phyloP scores from a whole-genome alignment of 108 stramenopile genomes.

The Phaeodactylum tricornutum region DNA sequence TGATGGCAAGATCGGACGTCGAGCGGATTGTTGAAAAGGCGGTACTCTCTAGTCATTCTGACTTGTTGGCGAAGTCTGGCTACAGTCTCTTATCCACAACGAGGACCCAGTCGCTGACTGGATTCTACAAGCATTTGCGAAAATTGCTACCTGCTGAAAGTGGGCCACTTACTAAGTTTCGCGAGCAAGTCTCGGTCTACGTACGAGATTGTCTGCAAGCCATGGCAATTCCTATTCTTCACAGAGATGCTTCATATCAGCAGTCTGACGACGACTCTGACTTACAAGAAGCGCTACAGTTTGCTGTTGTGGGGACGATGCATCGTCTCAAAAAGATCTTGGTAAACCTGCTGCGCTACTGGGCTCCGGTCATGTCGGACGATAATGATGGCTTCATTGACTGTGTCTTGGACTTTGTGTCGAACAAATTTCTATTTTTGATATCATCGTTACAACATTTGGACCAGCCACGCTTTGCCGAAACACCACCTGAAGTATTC shows the following conservation, averaged over 20 bases:
- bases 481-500: conserved; percentile 16
- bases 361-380: conserved; percentile 36
- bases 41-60: conserved; percentile 6
- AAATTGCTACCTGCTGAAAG: background rate
- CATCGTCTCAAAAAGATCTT: conserved; percentile 28
- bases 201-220: conserved; percentile 14
- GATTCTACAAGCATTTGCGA: conserved; percentile 3
- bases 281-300: conserved; percentile 21
- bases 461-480: conserved; percentile 8
- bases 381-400: conserved; percentile 10
- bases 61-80: conserved; percentile 6
- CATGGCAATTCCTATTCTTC: conserved; percentile 35
- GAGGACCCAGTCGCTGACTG: conserved; percentile 5
- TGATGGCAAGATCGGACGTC: background rate
- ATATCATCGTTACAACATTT: conserved; percentile 31
- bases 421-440: conserved; percentile 30
- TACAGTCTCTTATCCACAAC: conserved; percentile 1
- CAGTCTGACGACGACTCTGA: conserved; percentile 13
- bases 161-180: background rate
- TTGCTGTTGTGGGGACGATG: conserved; percentile 23
- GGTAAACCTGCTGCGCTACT: conserved; percentile 35
- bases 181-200: too few relatives aligned
- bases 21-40: conserved; percentile 18
- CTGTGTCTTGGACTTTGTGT: conserved; percentile 23
- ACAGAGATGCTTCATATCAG: conserved; percentile 13